Conservation (phyloP, 2,329 filamentous ascomycete genomes). For the Falciphora oryzae region DNA sequence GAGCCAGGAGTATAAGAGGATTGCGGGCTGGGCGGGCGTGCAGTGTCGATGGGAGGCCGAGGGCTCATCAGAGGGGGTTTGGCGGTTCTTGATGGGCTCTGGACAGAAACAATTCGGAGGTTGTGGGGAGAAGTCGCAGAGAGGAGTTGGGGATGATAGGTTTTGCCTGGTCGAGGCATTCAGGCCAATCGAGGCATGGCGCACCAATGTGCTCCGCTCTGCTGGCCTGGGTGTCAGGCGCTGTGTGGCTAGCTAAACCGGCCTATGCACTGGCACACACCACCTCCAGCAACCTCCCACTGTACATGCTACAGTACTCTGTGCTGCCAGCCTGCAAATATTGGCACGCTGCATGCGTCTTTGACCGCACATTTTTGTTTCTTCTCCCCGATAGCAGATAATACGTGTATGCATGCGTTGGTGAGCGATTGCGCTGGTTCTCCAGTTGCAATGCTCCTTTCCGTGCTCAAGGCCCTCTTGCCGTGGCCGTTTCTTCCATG, state of each 20-base stretch:
- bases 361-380: not conserved
- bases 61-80: slow-evolving; percentile 21
- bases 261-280: slow-evolving; percentile 6
- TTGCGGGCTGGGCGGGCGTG: slow-evolving; percentile 9
- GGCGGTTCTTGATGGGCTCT: slow-evolving; percentile 22
- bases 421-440: not conserved
- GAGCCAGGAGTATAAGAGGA: not conserved
- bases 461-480: not conserved
- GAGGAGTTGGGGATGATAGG: slow-evolving; percentile 16
- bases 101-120: slow-evolving; percentile 22
- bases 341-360: not conserved
- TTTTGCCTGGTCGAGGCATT: slow-evolving; percentile 17
- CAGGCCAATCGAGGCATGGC: slow-evolving; percentile 16
- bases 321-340: not conserved
- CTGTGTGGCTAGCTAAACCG: slow-evolving; percentile 1
- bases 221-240: not conserved
- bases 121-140: slow-evolving; percentile 27
- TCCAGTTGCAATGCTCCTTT: not conserved
- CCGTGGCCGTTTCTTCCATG: not conserved
- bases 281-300: not conserved
- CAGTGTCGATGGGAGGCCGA: slow-evolving; percentile 13
- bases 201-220: slow-evolving; percentile 9
- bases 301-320: too few species aligned
- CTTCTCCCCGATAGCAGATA: not conserved
- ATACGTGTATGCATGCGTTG: not conserved